A percentile compares a stretch with the other conserved stretches of the same genome.
Conservation (phyloP, 345 rosid genomes). For the Heritiera fomes region DNA sequence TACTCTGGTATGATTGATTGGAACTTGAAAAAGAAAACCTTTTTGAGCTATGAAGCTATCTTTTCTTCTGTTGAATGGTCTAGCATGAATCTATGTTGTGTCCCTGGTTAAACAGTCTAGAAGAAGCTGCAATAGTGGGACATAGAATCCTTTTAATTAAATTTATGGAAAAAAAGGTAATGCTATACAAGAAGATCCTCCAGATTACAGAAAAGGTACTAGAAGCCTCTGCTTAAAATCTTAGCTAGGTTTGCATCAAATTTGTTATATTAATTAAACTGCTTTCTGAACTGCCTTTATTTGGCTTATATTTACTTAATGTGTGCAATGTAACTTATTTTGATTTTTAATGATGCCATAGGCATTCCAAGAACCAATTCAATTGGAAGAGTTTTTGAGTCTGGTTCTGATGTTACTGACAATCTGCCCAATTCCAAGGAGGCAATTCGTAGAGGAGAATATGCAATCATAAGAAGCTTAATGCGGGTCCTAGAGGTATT, state of each 20-base stretch:
- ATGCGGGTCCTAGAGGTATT: constrained; percentile 91
- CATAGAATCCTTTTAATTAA: neutral
- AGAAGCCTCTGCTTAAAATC: constrained; percentile 1
- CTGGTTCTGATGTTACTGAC: constrained; percentile 58
- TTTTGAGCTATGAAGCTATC: constrained; percentile 7
- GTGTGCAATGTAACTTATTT: neutral
- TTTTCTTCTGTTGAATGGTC: neutral
- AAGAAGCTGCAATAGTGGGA: neutral
- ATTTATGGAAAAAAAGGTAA: neutral
- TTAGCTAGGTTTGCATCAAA: neutral
- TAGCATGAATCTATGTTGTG: neutral
- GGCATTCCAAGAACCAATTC: constrained; percentile 86
- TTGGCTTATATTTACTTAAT: neutral
- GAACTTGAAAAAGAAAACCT: neutral
- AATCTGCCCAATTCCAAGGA: constrained; percentile 83
- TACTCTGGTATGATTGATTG: constrained; percentile 1
- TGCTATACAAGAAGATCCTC: neutral
- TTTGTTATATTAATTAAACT: constrained; percentile 1
- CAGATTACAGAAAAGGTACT: neutral
- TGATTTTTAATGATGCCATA: constrained; percentile 25
- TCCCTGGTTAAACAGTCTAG: neutral
- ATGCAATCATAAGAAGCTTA: constrained; percentile 88
- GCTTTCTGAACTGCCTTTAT: neutral
- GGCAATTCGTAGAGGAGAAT: constrained; percentile 93
- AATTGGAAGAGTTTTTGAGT: constrained; percentile 71